Evolutionary conservation across 345 rosid species (phyloP), one percentile per base, ranked within the genome.

Genomic region (Rhodamnia rubescens): DNA sequence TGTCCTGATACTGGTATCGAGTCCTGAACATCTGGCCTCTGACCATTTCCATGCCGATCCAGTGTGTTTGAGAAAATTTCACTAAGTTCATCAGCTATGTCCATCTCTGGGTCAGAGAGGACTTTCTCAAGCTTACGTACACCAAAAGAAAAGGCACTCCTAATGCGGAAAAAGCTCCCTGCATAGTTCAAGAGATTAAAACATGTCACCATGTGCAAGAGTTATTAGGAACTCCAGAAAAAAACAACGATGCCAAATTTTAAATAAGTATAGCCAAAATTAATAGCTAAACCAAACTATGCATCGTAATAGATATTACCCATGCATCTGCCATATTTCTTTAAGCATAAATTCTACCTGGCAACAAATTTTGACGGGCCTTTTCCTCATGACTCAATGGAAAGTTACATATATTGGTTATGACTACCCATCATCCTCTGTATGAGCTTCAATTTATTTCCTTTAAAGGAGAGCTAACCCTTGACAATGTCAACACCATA

Each of bases 111-210:
- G 86, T 89, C 91, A 84, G 90, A 92, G 83, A 95, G 88, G 82
- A 97, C 91, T 58, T 42, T 87, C 47, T 94, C 95, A 86, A 97
- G 98, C 88, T 95, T 97, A 58, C 94, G 95, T 81, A 95, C 97
- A 81, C 99, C 98, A 90, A 93, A 94, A 81, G 90, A 93, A 89
- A 97, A 97, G 75, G 99, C 99, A 89, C 95, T 93, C 90, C 94
- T 91, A 87, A 97, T 95, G 20, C 99, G 93, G 86, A 89, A 94
- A 74, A 92, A 95, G 88, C 94, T 97, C 52, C 97, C 98, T 97
- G 89, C 18, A 83, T 54, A 83, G 78, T 56, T 54, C 51, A 59
- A 90, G 82, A 53, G 74, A 22, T 51, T 82, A 21, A 81, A 84
- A 50, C 18, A 9, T 36, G 56, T 74, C 29, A 84, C 4, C 81